These are phyloP conservation scores for Dryadomyces sulphureus DNA, from an alignment of 2,329 filamentous ascomycete genomes.

Conservation along the genomic window DNA sequence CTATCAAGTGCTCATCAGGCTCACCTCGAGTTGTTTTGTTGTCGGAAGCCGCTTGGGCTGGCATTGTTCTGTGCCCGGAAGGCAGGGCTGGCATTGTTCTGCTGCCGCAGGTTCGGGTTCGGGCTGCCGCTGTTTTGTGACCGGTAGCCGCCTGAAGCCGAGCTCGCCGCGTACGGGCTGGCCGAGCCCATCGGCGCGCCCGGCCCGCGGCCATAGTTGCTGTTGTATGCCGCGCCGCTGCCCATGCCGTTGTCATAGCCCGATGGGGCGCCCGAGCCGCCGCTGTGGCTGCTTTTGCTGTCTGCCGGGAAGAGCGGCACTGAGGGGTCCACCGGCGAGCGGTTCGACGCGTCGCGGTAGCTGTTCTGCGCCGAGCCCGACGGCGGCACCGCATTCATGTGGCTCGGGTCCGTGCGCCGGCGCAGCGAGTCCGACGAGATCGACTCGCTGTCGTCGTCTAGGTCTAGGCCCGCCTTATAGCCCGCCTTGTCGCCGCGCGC, in stretches of 20 bases:
- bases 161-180: conserved; percentile 12
- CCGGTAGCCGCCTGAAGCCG: background rate
- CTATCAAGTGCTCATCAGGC: background rate
- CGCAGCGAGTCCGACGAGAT: conserved; percentile 44
- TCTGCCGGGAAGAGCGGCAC: conserved; percentile 34
- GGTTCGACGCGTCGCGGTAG: conserved; percentile 18
- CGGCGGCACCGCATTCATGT: conserved; percentile 10
- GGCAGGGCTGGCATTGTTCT: conserved; percentile 23
- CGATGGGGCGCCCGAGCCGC: conserved; percentile 12
- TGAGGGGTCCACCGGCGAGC: conserved; percentile 33
- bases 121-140: conserved; percentile 12
- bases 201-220: conserved; percentile 4
- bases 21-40: conserved; percentile 13
- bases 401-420: conserved; percentile 22
- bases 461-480: conserved; percentile 44
- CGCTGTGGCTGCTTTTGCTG: conserved; percentile 15
- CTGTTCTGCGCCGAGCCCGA: conserved; percentile 8
- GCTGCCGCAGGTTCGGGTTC: conserved; percentile 19
- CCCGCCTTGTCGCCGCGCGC: conserved; percentile 60
- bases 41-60: conserved; percentile 5
- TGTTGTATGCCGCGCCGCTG: conserved; percentile 6
- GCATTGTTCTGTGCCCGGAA: conserved; percentile 14
- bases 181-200: conserved; percentile 9
- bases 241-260: conserved; percentile 7
- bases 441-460: conserved; percentile 59